These are phyloP conservation scores for Podila minutissima DNA, from an alignment of 192 early-diverging fungal genomes.

Conservation along the genomic window DNA sequence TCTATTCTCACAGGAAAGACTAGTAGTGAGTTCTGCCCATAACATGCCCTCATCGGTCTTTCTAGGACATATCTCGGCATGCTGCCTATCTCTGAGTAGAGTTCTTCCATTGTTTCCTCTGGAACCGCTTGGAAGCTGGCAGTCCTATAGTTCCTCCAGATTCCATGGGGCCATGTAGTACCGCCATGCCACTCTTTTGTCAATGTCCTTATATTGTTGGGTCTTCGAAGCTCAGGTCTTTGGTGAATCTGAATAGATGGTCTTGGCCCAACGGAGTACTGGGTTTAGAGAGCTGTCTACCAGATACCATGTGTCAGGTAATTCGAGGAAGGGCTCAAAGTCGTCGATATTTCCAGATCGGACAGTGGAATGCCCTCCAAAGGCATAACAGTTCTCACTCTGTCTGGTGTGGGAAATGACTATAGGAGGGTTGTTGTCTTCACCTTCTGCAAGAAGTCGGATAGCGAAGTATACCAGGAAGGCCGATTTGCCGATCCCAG, in stretches of 20 bases:
- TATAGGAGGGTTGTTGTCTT: conserved; percentile 21
- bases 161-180: too few relatives aligned
- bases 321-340: not conserved
- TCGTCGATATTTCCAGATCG: conserved; percentile 1
- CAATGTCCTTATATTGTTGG: too few relatives aligned
- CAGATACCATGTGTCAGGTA: conserved; percentile 2
- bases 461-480: conserved; percentile 48
- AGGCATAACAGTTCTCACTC: not conserved
- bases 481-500: conserved; percentile 45
- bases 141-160: too few relatives aligned
- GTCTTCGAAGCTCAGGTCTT: not conserved
- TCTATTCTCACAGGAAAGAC: too few relatives aligned
- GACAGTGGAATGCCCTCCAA: conserved; percentile 1
- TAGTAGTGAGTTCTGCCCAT: too few relatives aligned
- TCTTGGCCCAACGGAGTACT: not conserved
- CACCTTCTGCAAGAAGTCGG: conserved; percentile 25
- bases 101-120: too few relatives aligned
- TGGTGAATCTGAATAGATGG: not conserved
- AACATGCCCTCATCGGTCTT: too few relatives aligned
- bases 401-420: conserved; percentile 19
- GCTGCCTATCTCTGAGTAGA: too few relatives aligned
- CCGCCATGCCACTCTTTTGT: too few relatives aligned
- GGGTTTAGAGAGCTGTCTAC: not conserved
- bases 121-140: too few relatives aligned
- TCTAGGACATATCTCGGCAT: too few relatives aligned